Percentiles rank a stretch among this genome's conserved stretches.
Evolutionary conservation across 148 eudicot genomes (phyloP).

Genomic region (Rhododendron molle): DNA sequence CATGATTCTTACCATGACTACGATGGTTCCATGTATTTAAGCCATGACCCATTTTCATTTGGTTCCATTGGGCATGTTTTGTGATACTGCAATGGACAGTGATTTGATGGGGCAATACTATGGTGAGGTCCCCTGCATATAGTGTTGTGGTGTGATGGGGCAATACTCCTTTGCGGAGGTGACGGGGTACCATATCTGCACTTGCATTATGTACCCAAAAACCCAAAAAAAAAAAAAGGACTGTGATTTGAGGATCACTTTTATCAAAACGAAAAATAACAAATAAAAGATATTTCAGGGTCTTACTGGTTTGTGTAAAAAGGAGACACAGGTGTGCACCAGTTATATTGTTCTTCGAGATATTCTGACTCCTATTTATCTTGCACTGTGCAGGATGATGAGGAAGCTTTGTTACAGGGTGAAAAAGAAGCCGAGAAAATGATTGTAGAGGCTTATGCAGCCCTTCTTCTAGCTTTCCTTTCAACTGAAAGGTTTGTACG

Average conservation of each 20-base stretch:
- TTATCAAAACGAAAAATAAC: neutral
- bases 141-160: neutral
- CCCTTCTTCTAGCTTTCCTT: constrained; percentile 90
- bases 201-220: neutral
- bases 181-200: neutral
- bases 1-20: neutral
- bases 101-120: neutral
- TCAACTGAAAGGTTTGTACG: constrained; percentile 71
- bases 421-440: constrained; percentile 99
- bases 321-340: neutral
- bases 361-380: constrained; percentile 7
- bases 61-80: neutral
- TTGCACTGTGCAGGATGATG: constrained; percentile 57
- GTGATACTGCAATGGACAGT: neutral
- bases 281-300: neutral
- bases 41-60: neutral
- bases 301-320: neutral
- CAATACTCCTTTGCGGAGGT: neutral
- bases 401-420: constrained; percentile 65
- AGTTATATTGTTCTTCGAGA: neutral
- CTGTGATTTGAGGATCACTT: neutral
- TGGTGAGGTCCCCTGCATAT: neutral
- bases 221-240: neutral
- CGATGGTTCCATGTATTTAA: neutral
- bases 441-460: constrained; percentile 94